These are phyloP conservation scores for button mushroom (Agaricus bisporus) DNA, from an alignment of 768 basidiomycete genomes.

Conservation along the genomic window DNA sequence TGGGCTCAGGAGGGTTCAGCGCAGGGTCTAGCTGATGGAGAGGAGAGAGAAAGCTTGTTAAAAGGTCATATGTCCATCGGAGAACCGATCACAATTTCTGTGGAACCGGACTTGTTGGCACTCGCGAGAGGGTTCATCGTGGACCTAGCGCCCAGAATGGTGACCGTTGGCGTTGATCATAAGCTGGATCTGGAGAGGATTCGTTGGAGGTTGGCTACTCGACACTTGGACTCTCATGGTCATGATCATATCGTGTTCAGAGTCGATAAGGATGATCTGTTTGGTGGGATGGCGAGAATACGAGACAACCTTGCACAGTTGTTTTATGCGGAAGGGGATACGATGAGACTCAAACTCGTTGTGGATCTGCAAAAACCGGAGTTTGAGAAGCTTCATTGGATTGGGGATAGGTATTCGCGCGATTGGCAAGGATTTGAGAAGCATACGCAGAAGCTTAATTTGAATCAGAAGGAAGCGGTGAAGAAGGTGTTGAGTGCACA, in stretches of 20 bases:
- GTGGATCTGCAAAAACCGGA: constrained; percentile 73
- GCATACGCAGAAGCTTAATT: constrained; percentile 48
- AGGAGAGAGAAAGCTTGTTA: constrained; percentile 38
- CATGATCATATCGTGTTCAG: constrained; percentile 50
- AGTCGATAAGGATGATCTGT: constrained; percentile 91
- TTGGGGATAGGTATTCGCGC: constrained; percentile 7
- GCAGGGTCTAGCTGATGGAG: background rate
- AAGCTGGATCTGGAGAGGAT: constrained; percentile 33
- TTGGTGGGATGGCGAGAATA: constrained; percentile 80
- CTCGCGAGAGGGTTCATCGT: constrained; percentile 81
- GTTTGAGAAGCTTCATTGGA: constrained; percentile 36
- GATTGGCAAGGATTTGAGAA: constrained; percentile 13
- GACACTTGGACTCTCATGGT: background rate
- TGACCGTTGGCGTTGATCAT: constrained; percentile 83
- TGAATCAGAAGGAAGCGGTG: constrained; percentile 68
- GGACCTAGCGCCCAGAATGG: constrained; percentile 53
- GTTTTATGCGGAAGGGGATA: constrained; percentile 77
- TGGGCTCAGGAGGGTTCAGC: background rate
- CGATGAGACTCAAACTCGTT: constrained; percentile 59
- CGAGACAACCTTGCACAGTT: constrained; percentile 86
- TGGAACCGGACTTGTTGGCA: constrained; percentile 82
- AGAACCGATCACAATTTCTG: constrained; percentile 83
- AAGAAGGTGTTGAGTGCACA: constrained; percentile 67
- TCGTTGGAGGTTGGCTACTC: constrained; percentile 10
- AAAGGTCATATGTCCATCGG: constrained; percentile 74